A percentile compares a stretch with the other conserved stretches of the same genome.
Evolutionary conservation across 164 flowering plant genomes (phyloP).

Genomic region (Platanus orientalis): DNA sequence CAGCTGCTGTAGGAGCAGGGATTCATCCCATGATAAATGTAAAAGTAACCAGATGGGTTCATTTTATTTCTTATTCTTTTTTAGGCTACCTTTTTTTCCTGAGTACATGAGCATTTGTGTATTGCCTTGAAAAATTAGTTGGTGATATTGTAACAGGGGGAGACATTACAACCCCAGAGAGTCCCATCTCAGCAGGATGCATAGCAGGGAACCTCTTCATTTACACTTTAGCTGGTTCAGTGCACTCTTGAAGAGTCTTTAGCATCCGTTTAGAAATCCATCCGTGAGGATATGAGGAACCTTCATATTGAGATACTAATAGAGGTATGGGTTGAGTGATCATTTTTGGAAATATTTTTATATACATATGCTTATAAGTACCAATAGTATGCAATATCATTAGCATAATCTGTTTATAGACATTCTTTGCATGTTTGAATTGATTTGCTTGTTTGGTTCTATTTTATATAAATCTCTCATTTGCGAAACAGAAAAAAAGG

Average conservation of each 20-base stretch:
- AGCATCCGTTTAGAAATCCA: slow-evolving; percentile 69
- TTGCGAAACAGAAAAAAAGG: too few relatives aligned
- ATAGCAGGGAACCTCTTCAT: slow-evolving; percentile 63
- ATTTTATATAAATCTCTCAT: too few relatives aligned
- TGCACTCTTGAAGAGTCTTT: slow-evolving; percentile 80
- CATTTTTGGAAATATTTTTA: too few relatives aligned
- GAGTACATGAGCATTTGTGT: background rate
- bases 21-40: slow-evolving; percentile 43
- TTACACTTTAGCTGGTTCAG: slow-evolving; percentile 82
- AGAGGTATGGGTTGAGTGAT: slow-evolving; percentile 50
- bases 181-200: slow-evolving; percentile 37
- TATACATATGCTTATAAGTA: too few relatives aligned
- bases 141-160: slow-evolving; percentile 21
- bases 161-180: slow-evolving; percentile 31
- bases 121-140: background rate
- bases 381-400: too few relatives aligned
- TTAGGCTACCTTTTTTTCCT: background rate
- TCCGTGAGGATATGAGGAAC: slow-evolving; percentile 86
- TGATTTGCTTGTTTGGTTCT: too few relatives aligned
- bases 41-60: slow-evolving; percentile 17
- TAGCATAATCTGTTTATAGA: too few relatives aligned
- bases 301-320: slow-evolving; percentile 90
- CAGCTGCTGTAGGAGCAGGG: slow-evolving; percentile 38
- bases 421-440: too few relatives aligned
- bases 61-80: background rate